phyloP scores from a whole-genome alignment of 176 grass and related monocot genomes.

The Guadua angustifolia region DNA sequence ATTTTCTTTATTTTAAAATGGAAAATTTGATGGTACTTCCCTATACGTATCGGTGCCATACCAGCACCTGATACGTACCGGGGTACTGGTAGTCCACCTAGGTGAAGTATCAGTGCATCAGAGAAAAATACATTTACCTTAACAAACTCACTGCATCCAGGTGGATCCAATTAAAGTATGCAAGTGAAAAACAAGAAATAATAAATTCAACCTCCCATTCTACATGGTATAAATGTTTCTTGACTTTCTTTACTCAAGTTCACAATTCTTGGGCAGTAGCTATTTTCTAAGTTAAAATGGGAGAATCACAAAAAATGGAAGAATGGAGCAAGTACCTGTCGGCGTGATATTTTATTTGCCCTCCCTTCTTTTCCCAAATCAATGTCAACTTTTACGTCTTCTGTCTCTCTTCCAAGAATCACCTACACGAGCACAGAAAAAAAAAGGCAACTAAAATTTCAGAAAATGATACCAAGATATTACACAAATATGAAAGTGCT shows the following conservation, averaged over 20 bases:
- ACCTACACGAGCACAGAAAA: slow-evolving; percentile 59
- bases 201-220: slow-evolving; percentile 16
- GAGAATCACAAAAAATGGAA: not conserved
- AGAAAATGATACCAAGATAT: slow-evolving; percentile 32
- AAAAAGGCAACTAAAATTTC: slow-evolving; percentile 9
- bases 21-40: too few relatives aligned
- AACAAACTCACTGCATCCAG: not conserved
- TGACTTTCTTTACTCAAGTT: not conserved
- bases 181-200: slow-evolving; percentile 28
- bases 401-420: slow-evolving; percentile 89
- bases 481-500: slow-evolving; percentile 24
- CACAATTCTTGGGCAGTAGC: slow-evolving; percentile 23
- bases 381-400: slow-evolving; percentile 94
- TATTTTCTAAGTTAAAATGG: slow-evolving; percentile 37
- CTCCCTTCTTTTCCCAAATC: slow-evolving; percentile 94
- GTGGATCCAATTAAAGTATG: not conserved
- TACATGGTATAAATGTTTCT: slow-evolving; percentile 27
- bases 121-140: slow-evolving; percentile 20
- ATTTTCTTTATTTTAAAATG: too few relatives aligned
- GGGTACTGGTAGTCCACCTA: too few relatives aligned
- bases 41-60: too few relatives aligned
- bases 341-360: slow-evolving; percentile 90
- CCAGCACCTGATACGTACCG: too few relatives aligned
- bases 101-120: too few relatives aligned
- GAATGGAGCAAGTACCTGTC: slow-evolving; percentile 61